Percentiles rank a stretch among this genome's conserved stretches.
These are phyloP conservation scores for Tuber microsphaerosporum DNA, from an alignment of 495 filamentous ascomycete species.

Conservation along the genomic window DNA sequence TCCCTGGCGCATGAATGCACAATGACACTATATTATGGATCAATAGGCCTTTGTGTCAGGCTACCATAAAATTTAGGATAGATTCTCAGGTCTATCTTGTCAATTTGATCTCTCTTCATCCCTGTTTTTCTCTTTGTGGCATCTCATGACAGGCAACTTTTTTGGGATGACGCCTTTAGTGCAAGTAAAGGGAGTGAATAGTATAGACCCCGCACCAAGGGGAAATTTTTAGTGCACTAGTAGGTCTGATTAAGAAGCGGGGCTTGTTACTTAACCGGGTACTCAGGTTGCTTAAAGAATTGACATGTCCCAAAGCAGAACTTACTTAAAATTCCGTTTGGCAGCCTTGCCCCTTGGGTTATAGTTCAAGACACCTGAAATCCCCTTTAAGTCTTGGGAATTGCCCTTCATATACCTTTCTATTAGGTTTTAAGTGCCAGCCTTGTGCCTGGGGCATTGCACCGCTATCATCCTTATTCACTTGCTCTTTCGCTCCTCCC, in stretches of 20 bases:
- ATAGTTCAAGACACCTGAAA: not conserved
- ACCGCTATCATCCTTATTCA: not conserved
- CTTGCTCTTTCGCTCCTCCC: not conserved
- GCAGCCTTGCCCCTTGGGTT: not conserved
- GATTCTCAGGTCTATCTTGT: not conserved
- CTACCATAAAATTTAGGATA: not conserved
- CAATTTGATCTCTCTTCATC: not conserved
- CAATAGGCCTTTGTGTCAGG: not conserved
- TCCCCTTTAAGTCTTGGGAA: not conserved
- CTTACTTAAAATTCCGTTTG: not conserved
- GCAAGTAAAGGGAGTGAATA: not conserved
- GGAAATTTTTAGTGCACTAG: not conserved
- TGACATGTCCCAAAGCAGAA: not conserved
- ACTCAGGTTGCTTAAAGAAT: not conserved
- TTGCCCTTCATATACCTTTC: not conserved
- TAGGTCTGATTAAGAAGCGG: not conserved
- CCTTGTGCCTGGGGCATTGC: not conserved
- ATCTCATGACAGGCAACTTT: not conserved
- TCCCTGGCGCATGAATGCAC: not conserved
- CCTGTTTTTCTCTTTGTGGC: not conserved
- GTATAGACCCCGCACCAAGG: not conserved
- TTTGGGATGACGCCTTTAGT: not conserved
- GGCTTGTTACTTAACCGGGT: not conserved
- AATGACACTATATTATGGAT: not conserved
- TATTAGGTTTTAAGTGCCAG: not conserved